A percentile compares a stretch with the other conserved stretches of the same genome.
Evolutionary conservation across 2,329 filamentous ascomycete species (phyloP).

Genomic region (Pochonia chlamydosporia): DNA sequence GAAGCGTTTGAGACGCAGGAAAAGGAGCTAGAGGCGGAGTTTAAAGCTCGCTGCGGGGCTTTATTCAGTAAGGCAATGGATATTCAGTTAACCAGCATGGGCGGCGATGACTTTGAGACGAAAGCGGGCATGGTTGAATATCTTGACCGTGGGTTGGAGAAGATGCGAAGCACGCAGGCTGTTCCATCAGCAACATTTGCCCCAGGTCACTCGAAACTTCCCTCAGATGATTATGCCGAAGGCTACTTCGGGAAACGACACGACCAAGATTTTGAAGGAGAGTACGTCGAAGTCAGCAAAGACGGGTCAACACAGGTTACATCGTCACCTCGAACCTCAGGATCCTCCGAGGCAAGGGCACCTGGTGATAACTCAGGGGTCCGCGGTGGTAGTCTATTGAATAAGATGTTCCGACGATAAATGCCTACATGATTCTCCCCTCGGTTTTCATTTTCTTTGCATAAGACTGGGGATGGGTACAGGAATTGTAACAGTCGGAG

Average conservation of each 20-base stretch:
- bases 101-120: conserved; percentile 33
- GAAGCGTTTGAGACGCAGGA: conserved; percentile 39
- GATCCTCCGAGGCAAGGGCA: conserved; percentile 7
- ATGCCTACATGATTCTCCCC: conserved; percentile 3
- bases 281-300: conserved; percentile 28
- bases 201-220: conserved; percentile 24
- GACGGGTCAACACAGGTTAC: conserved; percentile 15
- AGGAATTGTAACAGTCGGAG: background rate
- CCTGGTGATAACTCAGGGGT: conserved; percentile 15
- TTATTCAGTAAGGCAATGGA: conserved; percentile 40
- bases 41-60: conserved; percentile 37
- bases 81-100: conserved; percentile 18
- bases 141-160: conserved; percentile 39
- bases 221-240: conserved; percentile 13
- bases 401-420: conserved; percentile 29
- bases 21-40: conserved; percentile 42
- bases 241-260: conserved; percentile 20
- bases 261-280: conserved; percentile 23
- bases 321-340: background rate
- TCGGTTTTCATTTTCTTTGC: background rate
- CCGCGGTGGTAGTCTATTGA: conserved; percentile 24
- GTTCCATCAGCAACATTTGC: conserved; percentile 16
- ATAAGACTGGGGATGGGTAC: background rate
- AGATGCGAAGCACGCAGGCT: conserved; percentile 28
- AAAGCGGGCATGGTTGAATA: conserved; percentile 44